phyloP scores from a whole-genome alignment of 768 basidiomycete genomes.

The Boletus sp. region DNA sequence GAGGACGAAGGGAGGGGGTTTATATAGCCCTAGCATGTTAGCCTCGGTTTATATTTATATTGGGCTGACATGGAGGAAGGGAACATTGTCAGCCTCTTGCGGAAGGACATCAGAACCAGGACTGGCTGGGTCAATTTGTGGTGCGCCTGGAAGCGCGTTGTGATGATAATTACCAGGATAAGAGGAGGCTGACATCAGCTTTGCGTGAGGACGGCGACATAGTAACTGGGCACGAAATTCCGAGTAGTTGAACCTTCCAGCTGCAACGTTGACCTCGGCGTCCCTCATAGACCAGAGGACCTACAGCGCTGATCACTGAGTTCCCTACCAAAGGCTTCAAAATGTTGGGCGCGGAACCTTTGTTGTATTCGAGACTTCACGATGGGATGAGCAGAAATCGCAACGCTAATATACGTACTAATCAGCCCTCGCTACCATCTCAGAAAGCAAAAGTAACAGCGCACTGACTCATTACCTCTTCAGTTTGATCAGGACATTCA shows the following conservation, averaged over 20 bases:
- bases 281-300: no score
- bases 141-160: neutral
- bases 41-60: slow-evolving; percentile 3
- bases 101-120: neutral
- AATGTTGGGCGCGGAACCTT: neutral
- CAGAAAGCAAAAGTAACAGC: neutral
- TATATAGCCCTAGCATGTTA: slow-evolving; percentile 8
- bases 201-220: neutral
- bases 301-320: neutral
- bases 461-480: neutral
- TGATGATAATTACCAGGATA: neutral
- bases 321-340: no score
- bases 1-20: neutral
- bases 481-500: neutral
- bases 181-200: no score
- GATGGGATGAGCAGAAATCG: neutral
- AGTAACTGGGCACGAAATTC: neutral
- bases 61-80: neutral
- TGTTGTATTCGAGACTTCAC: neutral
- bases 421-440: neutral
- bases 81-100: slow-evolving; percentile 10
- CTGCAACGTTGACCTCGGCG: neutral
- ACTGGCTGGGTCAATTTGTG: neutral
- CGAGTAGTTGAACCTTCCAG: neutral
- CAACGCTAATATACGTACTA: neutral